Conservation (phyloP, 495 filamentous ascomycete genomes). For the Tuber borchii region DNA sequence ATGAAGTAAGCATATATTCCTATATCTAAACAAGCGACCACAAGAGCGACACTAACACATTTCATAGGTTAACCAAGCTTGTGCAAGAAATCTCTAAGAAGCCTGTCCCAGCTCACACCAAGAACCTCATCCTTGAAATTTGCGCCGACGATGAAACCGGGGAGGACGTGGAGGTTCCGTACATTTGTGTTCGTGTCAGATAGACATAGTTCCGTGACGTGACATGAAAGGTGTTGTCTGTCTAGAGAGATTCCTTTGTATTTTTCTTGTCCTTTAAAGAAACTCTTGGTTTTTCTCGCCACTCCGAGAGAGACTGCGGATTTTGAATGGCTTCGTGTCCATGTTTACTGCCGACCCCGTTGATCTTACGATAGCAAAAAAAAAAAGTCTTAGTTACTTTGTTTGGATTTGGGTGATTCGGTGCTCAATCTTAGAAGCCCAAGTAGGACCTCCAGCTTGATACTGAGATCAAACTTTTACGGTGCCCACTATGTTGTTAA, state of each 20-base stretch:
- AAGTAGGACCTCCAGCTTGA: background rate
- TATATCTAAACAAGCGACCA: background rate
- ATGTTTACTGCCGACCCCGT: background rate
- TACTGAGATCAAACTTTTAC: background rate
- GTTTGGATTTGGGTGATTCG: background rate
- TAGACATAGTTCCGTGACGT: slow-evolving; percentile 6
- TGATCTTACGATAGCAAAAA: background rate
- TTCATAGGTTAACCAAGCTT: slow-evolving; percentile 68
- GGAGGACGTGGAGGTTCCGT: slow-evolving; percentile 95
- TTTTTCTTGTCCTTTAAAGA: background rate
- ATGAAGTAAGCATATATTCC: slow-evolving; percentile 53
- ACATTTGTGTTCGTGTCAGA: slow-evolving; percentile 66
- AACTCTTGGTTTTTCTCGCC: background rate
- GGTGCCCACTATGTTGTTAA: background rate
- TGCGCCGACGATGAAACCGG: slow-evolving; percentile 82
- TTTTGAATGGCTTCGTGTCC: background rate
- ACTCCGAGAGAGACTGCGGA: background rate
- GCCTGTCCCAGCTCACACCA: slow-evolving; percentile 80
- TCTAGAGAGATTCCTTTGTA: background rate
- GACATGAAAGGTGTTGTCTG: background rate
- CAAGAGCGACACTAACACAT: slow-evolving; percentile 37
- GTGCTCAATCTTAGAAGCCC: background rate
- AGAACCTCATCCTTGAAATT: slow-evolving; percentile 93
- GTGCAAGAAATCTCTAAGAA: slow-evolving; percentile 88
- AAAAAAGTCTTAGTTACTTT: background rate